Evolutionary conservation across 176 grass and related monocot genomes (phyloP).

Genomic region (Secale cereale): DNA sequence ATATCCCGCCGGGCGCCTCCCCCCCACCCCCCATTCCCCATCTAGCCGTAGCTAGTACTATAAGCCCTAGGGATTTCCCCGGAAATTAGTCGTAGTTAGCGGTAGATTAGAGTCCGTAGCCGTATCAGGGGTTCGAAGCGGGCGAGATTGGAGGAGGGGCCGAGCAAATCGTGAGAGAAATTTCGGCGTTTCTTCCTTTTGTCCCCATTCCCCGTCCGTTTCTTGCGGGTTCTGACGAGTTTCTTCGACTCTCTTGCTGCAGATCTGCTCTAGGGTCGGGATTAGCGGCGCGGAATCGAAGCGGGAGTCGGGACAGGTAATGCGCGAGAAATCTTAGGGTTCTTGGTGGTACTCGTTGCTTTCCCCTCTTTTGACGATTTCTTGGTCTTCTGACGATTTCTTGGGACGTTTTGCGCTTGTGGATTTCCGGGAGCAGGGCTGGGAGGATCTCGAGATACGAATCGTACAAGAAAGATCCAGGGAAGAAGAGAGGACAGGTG

Average conservation of each 20-base stretch:
- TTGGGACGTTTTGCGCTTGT: background rate
- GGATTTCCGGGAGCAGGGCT: background rate
- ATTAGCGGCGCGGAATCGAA: background rate
- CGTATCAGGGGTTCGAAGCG: background rate
- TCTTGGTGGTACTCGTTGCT: background rate
- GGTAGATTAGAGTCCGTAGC: background rate
- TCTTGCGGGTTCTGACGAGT: background rate
- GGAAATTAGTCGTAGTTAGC: background rate
- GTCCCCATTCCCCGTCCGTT: background rate
- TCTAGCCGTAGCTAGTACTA: background rate
- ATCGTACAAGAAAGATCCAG: background rate
- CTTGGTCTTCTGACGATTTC: constrained; percentile 5
- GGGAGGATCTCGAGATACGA: background rate
- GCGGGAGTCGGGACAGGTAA: background rate
- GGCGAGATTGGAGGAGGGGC: background rate
- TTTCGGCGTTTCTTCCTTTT: background rate
- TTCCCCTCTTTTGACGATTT: constrained; percentile 9
- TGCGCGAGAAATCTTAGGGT: background rate
- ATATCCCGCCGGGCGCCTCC: constrained; percentile 17
- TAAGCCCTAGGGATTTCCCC: constrained; percentile 2
- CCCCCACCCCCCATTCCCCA: background rate
- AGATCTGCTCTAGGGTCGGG: constrained; percentile 9
- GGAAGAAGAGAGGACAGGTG: background rate
- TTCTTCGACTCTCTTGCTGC: background rate
- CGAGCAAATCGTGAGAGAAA: constrained; percentile 23